Evolutionary conservation across 2,329 filamentous ascomycete species (phyloP).

Genomic region (Fusarium tuaranense): DNA sequence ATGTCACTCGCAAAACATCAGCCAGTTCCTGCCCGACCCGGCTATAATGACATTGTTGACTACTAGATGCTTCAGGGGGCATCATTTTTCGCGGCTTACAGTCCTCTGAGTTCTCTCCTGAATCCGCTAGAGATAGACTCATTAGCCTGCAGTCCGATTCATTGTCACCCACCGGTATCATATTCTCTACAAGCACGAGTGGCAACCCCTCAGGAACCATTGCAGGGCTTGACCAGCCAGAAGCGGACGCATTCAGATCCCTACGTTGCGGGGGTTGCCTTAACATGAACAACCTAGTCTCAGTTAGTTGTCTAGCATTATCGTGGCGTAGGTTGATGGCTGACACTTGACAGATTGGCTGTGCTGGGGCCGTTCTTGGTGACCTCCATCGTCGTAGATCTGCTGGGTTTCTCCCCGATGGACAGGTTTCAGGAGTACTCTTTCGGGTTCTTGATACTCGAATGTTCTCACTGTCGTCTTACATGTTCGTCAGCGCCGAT

Average conservation of each 20-base stretch:
- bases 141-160: conserved; percentile 52
- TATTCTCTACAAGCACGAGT: conserved; percentile 34
- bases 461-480: conserved; percentile 76
- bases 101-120: conserved; percentile 78
- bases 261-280: conserved; percentile 78
- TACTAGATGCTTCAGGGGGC: conserved; percentile 7
- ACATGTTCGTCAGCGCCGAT: conserved; percentile 85
- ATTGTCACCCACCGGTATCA: conserved; percentile 21
- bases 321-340: not conserved
- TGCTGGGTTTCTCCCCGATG: conserved; percentile 71
- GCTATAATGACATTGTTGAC: conserved; percentile 1
- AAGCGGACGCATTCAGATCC: conserved; percentile 68
- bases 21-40: not conserved
- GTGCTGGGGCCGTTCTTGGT: conserved; percentile 86
- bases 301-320: conserved; percentile 57
- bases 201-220: conserved; percentile 41
- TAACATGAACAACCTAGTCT: conserved; percentile 78
- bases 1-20: conserved; percentile 7
- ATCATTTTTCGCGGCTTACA: conserved; percentile 73
- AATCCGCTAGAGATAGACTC: conserved; percentile 75
- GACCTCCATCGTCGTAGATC: conserved; percentile 75
- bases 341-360: conserved; percentile 71
- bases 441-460: conserved; percentile 74
- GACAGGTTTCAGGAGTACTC: conserved; percentile 59
- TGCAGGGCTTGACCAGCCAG: conserved; percentile 53